Base-by-base conservation (phyloP, 768 basidiomycete genomes). In the Boletus tylopilopsis region DNA sequence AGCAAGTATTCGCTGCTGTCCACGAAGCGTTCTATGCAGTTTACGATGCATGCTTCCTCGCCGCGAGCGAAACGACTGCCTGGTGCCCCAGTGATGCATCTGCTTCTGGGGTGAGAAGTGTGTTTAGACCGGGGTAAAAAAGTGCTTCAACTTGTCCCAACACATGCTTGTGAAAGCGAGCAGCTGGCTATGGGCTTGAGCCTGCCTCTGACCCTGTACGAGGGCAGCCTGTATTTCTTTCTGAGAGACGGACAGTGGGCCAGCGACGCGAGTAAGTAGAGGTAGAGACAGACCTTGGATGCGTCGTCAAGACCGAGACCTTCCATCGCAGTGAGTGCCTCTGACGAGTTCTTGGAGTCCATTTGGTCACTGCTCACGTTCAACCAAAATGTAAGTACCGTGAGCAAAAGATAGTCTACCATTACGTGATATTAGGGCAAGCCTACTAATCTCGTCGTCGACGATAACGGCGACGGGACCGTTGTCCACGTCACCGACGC, bases 1-100 rank as follows among this genome's bases (percentile, higher is more conserved):
- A 96, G 84, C 74, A 97, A 78, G 71, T 81, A 89, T 35, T 92
- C 68, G 62, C 83, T 87, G 32, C 84, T 81, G 72, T 97, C 94
- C 59, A 97, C 72, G 73, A 96, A 97, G 50, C 94, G 77, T 49
- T 90, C 90, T 42, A 95, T 92, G 63, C 94, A 96, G 70, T 94
- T 94, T 45, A 77, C 73, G 42, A 97, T 77, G 66, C 94, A 97
- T 47, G 73, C 75, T 60, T 87, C 82, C 71, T 97, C 94, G 34
- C 79, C 71, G 42, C 85, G 75, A 19, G 89, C 86, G 68, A 95
- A 93, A 24, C 81, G 74, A 12, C 81, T 85, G 9, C 85, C 85
- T 12, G 90, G 87, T 16, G 81, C 81, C 39, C 89, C 79, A 1
- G 87, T 85, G 45, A 94, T 76, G 64, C 93, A 95, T 66, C 91